Conservation (phyloP, 1,139 yeast genomes). For the Debaryomyces subglobosus region DNA sequence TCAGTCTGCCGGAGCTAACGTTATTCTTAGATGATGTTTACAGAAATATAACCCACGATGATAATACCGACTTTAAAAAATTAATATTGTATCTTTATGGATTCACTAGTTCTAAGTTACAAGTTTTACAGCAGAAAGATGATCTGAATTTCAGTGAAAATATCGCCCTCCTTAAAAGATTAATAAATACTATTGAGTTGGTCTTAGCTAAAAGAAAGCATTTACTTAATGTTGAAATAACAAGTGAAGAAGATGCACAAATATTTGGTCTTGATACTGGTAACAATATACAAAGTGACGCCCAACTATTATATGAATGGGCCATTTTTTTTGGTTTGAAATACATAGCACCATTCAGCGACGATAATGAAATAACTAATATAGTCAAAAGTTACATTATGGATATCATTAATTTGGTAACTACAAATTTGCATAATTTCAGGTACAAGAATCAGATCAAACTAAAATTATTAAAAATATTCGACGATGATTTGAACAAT, state of each 20-base stretch:
- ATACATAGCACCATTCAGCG: constrained; percentile 26
- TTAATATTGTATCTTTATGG: constrained; percentile 37
- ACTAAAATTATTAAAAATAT: constrained; percentile 16
- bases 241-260: constrained; percentile 10
- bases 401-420: constrained; percentile 33
- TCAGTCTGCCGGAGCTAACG: constrained; percentile 18
- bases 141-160: constrained; percentile 13
- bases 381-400: constrained; percentile 35
- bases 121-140: constrained; percentile 15
- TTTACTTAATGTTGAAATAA: constrained; percentile 26
- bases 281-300: neutral
- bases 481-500: constrained; percentile 16
- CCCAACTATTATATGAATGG: constrained; percentile 33
- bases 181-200: constrained; percentile 32
- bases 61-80: constrained; percentile 40
- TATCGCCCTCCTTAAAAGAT: constrained; percentile 19
- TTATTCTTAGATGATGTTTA: constrained; percentile 42
- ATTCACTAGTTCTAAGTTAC: constrained; percentile 31
- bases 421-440: constrained; percentile 33
- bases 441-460: constrained; percentile 26
- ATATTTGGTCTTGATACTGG: neutral
- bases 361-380: constrained; percentile 20
- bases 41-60: constrained; percentile 34
- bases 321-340: constrained; percentile 29
- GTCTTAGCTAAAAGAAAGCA: constrained; percentile 33